Evolutionary conservation across 495 filamentous ascomycete species (phyloP), one percentile per base, ranked within the genome.

Genomic region (Filosporella fistucella): DNA sequence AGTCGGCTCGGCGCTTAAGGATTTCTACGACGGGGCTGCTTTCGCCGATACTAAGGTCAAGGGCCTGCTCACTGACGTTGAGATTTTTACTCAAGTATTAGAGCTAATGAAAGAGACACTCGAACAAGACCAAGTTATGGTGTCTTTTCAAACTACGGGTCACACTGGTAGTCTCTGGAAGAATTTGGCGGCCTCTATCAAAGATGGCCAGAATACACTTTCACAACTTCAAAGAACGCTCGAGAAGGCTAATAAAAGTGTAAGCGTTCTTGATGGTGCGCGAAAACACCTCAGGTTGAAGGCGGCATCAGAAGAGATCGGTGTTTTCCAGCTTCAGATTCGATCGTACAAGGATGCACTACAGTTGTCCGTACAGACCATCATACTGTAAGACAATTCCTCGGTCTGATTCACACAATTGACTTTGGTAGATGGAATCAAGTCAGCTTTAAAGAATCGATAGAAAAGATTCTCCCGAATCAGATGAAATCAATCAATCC

Each of bases 391-490:
- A 39, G 50, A 33, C 14, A 4, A 42, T 29, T 30, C 4, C 21
- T 7, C 6, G 20, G n/a, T 21, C 39, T 10, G 28, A 20, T 29
- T 8, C 39, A 6, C 21, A 7, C 16, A 25, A 26, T 4, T 43
- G 32, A 30, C 21, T n/a, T 30, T 9, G 9, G 9, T 32, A 52
- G 54, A 21, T 51, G 43, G 42, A 51, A 56, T n/a, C 47, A 56
- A 22, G 47, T 51, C 12, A 47, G 47, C 21, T 38, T 51, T 14
- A 35, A 51, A 44, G 48, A 56, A 37, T 56, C 53, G 43, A 51
- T 21, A 14, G 48, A 52, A 21, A 51, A 56, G 36, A 52, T 52
- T 14, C 20, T 56, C 8, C 43, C 48, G 13, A 52, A 48, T 45
- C 43, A n/a, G 53, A 48, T 9, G 47, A 52, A 35, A 11, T 51